A percentile compares a stretch with the other conserved stretches of the same genome.
These are phyloP conservation scores for Carallia pectinifolia DNA, from an alignment of 345 rosid genomes.

Conservation along the genomic window DNA sequence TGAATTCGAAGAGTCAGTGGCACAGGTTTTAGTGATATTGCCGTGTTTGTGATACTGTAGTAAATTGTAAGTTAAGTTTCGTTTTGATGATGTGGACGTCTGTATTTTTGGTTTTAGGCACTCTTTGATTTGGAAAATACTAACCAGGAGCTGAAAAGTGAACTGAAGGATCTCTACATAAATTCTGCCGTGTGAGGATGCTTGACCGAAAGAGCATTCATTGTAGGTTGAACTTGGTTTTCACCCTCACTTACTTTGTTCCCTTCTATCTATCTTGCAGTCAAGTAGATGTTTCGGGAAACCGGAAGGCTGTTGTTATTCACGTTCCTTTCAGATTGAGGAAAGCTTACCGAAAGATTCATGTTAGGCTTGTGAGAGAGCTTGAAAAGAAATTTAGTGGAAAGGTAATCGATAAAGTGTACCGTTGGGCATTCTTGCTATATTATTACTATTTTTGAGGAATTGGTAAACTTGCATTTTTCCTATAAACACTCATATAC, in stretches of 20 bases:
- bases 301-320: constrained; percentile 70
- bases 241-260: neutral
- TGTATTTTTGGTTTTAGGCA: constrained; percentile 39
- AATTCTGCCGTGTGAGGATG: constrained; percentile 66
- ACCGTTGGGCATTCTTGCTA: neutral
- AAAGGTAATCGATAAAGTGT: constrained; percentile 41
- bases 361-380: constrained; percentile 81
- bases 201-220: neutral
- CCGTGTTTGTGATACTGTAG: neutral
- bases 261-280: constrained; percentile 32
- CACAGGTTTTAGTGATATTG: constrained; percentile 46
- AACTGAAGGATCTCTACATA: constrained; percentile 75
- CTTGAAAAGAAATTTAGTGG: constrained; percentile 91
- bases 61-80: neutral
- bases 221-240: neutral
- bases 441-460: no score
- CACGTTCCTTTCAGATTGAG: constrained; percentile 79
- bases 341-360: constrained; percentile 73
- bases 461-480: no score
- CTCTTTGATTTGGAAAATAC: constrained; percentile 81
- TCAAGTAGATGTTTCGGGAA: constrained; percentile 77
- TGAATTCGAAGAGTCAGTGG: constrained; percentile 84
- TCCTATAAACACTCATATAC: no score
- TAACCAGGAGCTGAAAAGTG: constrained; percentile 78
- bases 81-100: neutral